These are phyloP conservation scores for Bifiguratus adelaidae DNA, from an alignment of 192 early-diverging fungal genomes.

Conservation along the genomic window DNA sequence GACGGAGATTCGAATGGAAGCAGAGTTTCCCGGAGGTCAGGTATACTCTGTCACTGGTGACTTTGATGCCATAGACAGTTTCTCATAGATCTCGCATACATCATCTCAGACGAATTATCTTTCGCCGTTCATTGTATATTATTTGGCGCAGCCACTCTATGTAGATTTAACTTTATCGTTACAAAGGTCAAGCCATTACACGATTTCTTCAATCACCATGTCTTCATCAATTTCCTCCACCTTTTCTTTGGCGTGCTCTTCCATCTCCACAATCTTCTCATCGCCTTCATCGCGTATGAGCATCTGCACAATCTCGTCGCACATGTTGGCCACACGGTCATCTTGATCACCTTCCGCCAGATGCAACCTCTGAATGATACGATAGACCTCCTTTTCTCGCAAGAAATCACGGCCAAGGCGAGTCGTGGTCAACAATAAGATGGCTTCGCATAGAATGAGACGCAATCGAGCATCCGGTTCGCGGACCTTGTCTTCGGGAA, in stretches of 20 bases:
- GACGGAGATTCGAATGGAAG: constrained; percentile 36
- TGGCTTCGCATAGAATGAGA: constrained; percentile 62
- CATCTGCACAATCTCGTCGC: constrained; percentile 75
- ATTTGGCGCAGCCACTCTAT: too few relatives aligned
- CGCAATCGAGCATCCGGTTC: constrained; percentile 71
- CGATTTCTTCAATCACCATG: constrained; percentile 24
- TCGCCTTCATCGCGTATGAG: constrained; percentile 66
- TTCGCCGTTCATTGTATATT: too few relatives aligned
- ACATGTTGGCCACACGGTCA: constrained; percentile 43
- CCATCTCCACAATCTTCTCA: constrained; percentile 7
- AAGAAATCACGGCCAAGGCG: constrained; percentile 68
- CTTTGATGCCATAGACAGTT: constrained; percentile 17
- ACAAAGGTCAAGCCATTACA: too few relatives aligned
- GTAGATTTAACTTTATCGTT: too few relatives aligned
- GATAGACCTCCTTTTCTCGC: constrained; percentile 75
- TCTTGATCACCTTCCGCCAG: constrained; percentile 58
- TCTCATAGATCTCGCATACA: too few relatives aligned
- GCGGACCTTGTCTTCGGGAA: constrained; percentile 71
- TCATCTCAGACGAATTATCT: too few relatives aligned
- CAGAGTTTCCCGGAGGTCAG: constrained; percentile 28
- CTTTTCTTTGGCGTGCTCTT: neutral
- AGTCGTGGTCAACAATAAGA: constrained; percentile 71
- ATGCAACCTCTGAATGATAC: constrained; percentile 78
- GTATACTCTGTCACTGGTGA: constrained; percentile 12
- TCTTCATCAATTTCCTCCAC: constrained; percentile 19